Base-by-base conservation (phyloP, 129 eudicot species). In the carrot (Daucus carota) region DNA sequence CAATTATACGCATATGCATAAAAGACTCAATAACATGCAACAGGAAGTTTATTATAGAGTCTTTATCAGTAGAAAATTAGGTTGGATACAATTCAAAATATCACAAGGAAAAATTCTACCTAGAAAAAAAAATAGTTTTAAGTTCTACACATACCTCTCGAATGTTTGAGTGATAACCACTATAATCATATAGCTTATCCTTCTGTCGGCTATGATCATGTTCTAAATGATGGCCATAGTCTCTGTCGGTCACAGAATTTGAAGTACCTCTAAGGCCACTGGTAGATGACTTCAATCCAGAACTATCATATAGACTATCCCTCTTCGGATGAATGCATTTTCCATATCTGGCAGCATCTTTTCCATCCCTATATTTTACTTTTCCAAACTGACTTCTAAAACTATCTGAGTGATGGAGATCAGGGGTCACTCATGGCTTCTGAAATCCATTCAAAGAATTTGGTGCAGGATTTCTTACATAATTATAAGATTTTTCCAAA, bases 111-210 rank as follows among this genome's bases (percentile, higher is more conserved):
- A n/a, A n/a, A n/a, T n/a, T n/a, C n/a, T n/a, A n/a, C n/a, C n/a
- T n/a, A n/a, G n/a, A n/a, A n/a, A n/a, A n/a, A n/a, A n/a, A n/a
- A n/a, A n/a, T n/a, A n/a, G n/a, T n/a, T n/a, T n/a, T n/a, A n/a
- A n/a, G n/a, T n/a, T n/a, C n/a, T n/a, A n/a, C n/a, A n/a, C n/a
- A n/a, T n/a, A n/a, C n/a, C n/a, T n/a, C n/a, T n/a, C n/a, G n/a
- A n/a, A n/a, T n/a, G n/a, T n/a, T n/a, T n/a, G n/a, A n/a, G n/a
- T 75, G 68, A 83, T 73, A 72, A 73, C 83, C 84, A 73, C 77
- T 80, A 72, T 73, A 73, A 78, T 38, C 76, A 83, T 73, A 74
- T 73, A 72, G 72, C 79, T 78, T 81, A 59, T 73, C 81, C 40
- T 71, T 65, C 72, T 72, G 40, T 77, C 71, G 75, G 10, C 52